Evolutionary conservation across 2,329 filamentous ascomycete genomes (phyloP).

Genomic region (Cytospora piceicola): DNA sequence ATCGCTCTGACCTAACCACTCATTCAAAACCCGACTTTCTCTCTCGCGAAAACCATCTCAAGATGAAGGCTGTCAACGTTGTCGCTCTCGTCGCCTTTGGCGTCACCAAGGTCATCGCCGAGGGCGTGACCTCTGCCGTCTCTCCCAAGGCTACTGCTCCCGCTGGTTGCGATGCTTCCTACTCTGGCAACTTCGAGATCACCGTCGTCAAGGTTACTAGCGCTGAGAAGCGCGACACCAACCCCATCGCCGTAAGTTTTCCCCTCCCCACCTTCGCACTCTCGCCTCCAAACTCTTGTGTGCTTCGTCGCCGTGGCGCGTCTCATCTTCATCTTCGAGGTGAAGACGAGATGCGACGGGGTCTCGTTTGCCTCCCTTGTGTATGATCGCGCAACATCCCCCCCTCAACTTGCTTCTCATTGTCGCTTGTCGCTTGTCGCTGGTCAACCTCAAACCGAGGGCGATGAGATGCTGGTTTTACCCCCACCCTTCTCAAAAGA

Average conservation of each 20-base stretch:
- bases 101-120: conserved; percentile 46
- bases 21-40: background rate
- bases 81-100: conserved; percentile 48
- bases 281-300: background rate
- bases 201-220: conserved; percentile 50
- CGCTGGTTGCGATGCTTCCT: conserved; percentile 54
- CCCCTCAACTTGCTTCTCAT: background rate
- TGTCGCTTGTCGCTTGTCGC: conserved; percentile 3
- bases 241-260: conserved; percentile 36
- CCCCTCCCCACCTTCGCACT: background rate
- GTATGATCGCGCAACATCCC: background rate
- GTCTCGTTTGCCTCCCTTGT: background rate
- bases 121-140: conserved; percentile 51
- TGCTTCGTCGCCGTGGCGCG: background rate
- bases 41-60: background rate
- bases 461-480: too few species aligned
- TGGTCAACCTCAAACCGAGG: background rate
- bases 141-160: conserved; percentile 49
- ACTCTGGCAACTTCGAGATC: conserved; percentile 61
- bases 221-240: conserved; percentile 42
- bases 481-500: background rate
- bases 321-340: background rate
- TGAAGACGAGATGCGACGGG: background rate
- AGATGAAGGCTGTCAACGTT: conserved; percentile 40
- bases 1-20: background rate